Percentiles rank a stretch among this genome's conserved stretches.
These are phyloP conservation scores for Yarrowia sp. DNA, from an alignment of 805 yeast species.

Conservation along the genomic window DNA sequence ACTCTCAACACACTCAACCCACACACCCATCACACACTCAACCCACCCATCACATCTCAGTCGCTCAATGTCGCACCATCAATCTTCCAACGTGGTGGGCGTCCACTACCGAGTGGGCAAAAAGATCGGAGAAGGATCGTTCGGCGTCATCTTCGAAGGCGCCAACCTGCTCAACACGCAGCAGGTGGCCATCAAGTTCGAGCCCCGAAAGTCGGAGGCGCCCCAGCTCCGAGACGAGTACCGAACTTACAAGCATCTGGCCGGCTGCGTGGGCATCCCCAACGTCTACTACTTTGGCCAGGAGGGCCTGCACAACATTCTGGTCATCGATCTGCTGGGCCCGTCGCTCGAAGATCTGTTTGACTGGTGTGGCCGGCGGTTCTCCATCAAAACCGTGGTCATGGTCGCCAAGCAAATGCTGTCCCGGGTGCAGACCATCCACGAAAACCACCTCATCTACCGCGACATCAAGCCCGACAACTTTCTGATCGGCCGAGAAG, in stretches of 20 bases:
- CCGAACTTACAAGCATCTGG: slow-evolving; percentile 84
- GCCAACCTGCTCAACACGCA: slow-evolving; percentile 84
- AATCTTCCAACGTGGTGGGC: slow-evolving; percentile 68
- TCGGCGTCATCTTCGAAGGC: slow-evolving; percentile 97
- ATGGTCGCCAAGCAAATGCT: slow-evolving; percentile 96
- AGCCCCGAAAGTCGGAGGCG: slow-evolving; percentile 94
- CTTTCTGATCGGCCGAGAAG: slow-evolving; percentile 88
- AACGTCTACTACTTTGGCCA: slow-evolving; percentile 98
- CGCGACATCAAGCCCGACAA: slow-evolving; percentile 98
- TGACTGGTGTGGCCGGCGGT: slow-evolving; percentile 96
- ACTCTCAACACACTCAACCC: background rate
- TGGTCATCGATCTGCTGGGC: slow-evolving; percentile 91
- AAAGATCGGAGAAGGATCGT: slow-evolving; percentile 97
- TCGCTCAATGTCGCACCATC: slow-evolving; percentile 33
- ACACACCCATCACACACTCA: too few species aligned
- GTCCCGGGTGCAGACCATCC: slow-evolving; percentile 77
- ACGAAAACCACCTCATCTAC: slow-evolving; percentile 85
- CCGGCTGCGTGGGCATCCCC: slow-evolving; percentile 83
- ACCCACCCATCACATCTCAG: slow-evolving; percentile 1
- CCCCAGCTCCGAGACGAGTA: slow-evolving; percentile 97
- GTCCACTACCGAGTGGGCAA: slow-evolving; percentile 95
- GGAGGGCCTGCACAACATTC: slow-evolving; percentile 92
- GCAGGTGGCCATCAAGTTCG: slow-evolving; percentile 92
- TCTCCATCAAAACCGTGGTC: slow-evolving; percentile 81
- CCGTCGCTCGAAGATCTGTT: slow-evolving; percentile 94